phyloP scores from a whole-genome alignment of 371 early-diverging fungal species.

The Sanchytrium tribonematis region DNA sequence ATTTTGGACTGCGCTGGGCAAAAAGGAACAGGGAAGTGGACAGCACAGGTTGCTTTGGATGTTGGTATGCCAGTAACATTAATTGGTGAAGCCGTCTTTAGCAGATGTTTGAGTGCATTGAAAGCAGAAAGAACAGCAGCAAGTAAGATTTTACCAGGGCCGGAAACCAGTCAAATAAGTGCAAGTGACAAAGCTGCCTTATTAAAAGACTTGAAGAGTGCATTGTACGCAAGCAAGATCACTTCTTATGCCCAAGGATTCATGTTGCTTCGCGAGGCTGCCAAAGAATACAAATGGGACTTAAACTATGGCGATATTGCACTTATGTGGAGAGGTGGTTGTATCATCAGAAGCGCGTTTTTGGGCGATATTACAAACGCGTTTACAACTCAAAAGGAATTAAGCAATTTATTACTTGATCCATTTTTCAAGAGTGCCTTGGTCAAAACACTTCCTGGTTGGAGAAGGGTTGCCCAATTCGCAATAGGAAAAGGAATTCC shows the following conservation, averaged over 20 bases:
- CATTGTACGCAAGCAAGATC: constrained; percentile 84
- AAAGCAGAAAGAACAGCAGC: constrained; percentile 79
- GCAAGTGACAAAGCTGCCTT: constrained; percentile 55
- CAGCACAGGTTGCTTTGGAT: constrained; percentile 76
- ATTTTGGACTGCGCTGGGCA: constrained; percentile 90
- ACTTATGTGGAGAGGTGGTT: constrained; percentile 96
- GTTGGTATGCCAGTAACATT: constrained; percentile 73
- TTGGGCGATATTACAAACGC: constrained; percentile 83
- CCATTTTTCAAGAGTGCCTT: constrained; percentile 76
- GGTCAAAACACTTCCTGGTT: constrained; percentile 46
- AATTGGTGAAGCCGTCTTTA: constrained; percentile 90
- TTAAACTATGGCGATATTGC: constrained; percentile 84
- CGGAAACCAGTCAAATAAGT: constrained; percentile 21
- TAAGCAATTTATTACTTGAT: constrained; percentile 65
- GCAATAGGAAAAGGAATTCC: constrained; percentile 61
- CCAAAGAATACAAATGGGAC: constrained; percentile 70
- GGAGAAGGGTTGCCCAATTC: constrained; percentile 64
- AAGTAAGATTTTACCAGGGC: constrained; percentile 50
- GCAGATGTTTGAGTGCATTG: constrained; percentile 77
- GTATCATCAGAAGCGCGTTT: constrained; percentile 85
- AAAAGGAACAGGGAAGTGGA: constrained; percentile 99
- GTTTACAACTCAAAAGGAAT: constrained; percentile 49
- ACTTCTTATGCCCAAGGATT: constrained; percentile 97
- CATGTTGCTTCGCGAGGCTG: constrained; percentile 87
- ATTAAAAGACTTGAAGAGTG: constrained; percentile 44